These are phyloP conservation scores for Arabidopsis arenosa DNA, from an alignment of 345 rosid species.

Conservation along the genomic window DNA sequence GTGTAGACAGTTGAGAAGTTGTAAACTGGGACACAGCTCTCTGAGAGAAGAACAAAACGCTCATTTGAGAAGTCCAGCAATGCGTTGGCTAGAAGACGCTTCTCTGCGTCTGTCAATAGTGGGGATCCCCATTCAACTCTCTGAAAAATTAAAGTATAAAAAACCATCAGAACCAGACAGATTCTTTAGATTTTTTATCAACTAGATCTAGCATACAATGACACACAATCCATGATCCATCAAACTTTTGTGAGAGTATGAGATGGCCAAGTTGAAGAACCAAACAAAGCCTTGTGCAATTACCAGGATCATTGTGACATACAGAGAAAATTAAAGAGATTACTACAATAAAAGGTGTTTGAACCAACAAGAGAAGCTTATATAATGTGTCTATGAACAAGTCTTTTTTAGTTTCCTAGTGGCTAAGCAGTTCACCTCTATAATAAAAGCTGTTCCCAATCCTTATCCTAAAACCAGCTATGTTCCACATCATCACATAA, in stretches of 20 bases:
- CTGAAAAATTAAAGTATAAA: constrained; percentile 47
- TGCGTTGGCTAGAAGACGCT: constrained; percentile 89
- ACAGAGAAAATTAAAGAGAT: not conserved
- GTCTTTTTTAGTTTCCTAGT: constrained; percentile 4
- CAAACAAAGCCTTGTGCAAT: constrained; percentile 10
- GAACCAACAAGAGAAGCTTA: not conserved
- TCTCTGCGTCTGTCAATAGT: constrained; percentile 78
- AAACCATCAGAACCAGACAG: constrained; percentile 33
- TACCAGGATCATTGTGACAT: constrained; percentile 19
- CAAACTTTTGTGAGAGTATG: not conserved
- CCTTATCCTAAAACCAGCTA: constrained; percentile 5
- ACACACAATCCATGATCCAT: constrained; percentile 3
- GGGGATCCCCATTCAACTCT: constrained; percentile 83
- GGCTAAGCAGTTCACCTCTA: constrained; percentile 19
- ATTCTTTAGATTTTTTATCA: not conserved
- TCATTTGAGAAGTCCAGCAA: constrained; percentile 85
- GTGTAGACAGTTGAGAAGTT: constrained; percentile 81
- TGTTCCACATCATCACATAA: constrained; percentile 21
- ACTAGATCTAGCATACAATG: not conserved
- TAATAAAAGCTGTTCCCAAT: constrained; percentile 1
- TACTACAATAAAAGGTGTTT: not conserved
- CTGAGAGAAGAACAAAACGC: constrained; percentile 88
- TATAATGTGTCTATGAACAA: not conserved
- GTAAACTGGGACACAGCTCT: constrained; percentile 91
- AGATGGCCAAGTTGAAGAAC: constrained; percentile 13